A percentile compares a stretch with the other conserved stretches of the same genome.
phyloP scores from a whole-genome alignment of 2,329 filamentous ascomycete species.

The Claviceps sp. region DNA sequence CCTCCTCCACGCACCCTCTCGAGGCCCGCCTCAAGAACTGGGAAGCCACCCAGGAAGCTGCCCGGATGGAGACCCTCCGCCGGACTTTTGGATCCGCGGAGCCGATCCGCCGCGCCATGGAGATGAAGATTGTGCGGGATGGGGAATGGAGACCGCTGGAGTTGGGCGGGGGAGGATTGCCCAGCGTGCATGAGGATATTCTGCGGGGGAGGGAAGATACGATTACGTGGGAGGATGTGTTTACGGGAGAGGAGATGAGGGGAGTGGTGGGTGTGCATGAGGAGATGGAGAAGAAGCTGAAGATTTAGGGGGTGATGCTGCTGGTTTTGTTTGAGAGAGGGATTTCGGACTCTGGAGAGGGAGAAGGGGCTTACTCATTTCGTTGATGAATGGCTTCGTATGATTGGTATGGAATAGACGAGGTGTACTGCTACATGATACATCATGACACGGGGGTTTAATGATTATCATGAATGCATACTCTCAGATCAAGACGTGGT shows the following conservation, averaged over 20 bases:
- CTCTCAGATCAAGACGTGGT: too few species aligned
- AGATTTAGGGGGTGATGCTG: conserved; percentile 37
- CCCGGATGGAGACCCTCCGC: conserved; percentile 81
- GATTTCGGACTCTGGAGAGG: too few species aligned
- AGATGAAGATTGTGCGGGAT: conserved; percentile 73
- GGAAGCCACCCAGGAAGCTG: conserved; percentile 73
- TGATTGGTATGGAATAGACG: not conserved
- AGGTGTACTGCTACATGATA: not conserved
- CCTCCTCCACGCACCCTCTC: conserved; percentile 67
- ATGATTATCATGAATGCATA: not conserved
- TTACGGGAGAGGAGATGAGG: conserved; percentile 62
- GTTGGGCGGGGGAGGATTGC: conserved; percentile 39
- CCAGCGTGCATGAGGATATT: conserved; percentile 79
- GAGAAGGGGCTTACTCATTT: too few species aligned
- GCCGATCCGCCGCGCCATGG: conserved; percentile 86
- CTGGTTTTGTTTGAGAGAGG: too few species aligned
- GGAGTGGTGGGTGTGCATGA: conserved; percentile 65
- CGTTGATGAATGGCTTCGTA: not conserved
- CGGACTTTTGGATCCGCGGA: conserved; percentile 86
- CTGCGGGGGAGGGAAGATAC: conserved; percentile 64
- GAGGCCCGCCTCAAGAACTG: conserved; percentile 81
- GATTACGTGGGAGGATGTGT: conserved; percentile 90
- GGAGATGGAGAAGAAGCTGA: conserved; percentile 87
- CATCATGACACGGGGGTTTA: not conserved
- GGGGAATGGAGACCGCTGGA: conserved; percentile 69